Base-by-base conservation (phyloP, 208 protist species). In the Wallacemonas collosoma region DNA sequence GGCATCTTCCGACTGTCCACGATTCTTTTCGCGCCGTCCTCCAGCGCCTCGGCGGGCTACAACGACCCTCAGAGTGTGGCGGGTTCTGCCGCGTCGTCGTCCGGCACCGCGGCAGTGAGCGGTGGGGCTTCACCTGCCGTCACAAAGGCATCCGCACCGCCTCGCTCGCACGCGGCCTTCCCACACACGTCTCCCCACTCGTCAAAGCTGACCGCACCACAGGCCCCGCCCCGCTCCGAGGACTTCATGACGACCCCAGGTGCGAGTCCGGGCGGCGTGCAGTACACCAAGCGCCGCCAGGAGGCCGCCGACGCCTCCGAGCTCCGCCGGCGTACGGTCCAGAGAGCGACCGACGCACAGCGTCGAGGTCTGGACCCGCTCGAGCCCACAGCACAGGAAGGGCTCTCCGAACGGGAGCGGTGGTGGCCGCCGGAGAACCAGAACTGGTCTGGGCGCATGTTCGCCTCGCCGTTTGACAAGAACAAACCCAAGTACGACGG, bases 401-500 rank as follows among this genome's bases (percentile, higher is more conserved):
- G 36, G 12, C 8, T 71, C 35, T 79, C 75, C 38, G 90, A 93
- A 75, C 47, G 47, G 3, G 86, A 85, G 48, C 72, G 71, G 43
- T 93, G 88, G 88, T 93, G 91, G 88, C 85, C 84, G 36, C 62
- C 58, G 50, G 90, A 88, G 68, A 87, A 88, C 62, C 80, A 84
- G 63, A 82, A 86, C 53, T 91, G 86, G 86, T 84, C 82, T 47
- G 88, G 86, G 2, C 80, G 74, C 58, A 95, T 93, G 88, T 91
- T 91, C 63, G 75, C 78, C 44, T 88, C 83, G 3, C 68, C 77
- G 2, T 87, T 88, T 48, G 87, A 95, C 73, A 84, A 84, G 62
- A 91, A 94, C 74, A 93, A 90, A 66, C 82, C 86, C 71, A 87
- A 83, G 71, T 56, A 85, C 17, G 88, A 95, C 53, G 91, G 91